These are phyloP conservation scores for Cercospora sp. DNA, from an alignment of 2,329 filamentous ascomycete genomes.

Conservation along the genomic window DNA sequence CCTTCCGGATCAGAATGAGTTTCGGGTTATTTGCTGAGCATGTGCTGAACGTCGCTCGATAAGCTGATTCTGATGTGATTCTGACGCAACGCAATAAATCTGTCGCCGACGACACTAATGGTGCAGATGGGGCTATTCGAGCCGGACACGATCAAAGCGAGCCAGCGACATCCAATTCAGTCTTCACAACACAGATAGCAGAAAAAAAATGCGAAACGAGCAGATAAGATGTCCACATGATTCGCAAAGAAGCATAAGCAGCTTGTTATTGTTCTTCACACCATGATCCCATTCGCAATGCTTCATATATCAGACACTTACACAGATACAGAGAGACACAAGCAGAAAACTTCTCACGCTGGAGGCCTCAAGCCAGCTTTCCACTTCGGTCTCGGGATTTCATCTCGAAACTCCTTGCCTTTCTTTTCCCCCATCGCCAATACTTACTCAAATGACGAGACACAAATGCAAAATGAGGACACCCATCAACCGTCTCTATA, in stretches of 20 bases:
- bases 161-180: no score
- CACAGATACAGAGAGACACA: background rate
- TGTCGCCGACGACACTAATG: no score
- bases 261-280: background rate
- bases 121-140: no score
- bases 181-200: no score
- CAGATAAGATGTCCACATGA: background rate
- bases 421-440: background rate
- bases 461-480: background rate
- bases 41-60: no score
- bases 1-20: background rate
- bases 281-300: slow-evolving; percentile 18
- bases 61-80: no score
- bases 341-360: background rate
- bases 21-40: background rate
- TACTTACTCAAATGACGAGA: background rate
- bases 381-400: background rate
- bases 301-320: slow-evolving; percentile 9
- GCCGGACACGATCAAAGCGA: no score
- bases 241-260: background rate
- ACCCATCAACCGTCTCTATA: background rate
- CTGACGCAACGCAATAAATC: no score
- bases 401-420: background rate
- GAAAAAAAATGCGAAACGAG: no score
- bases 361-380: background rate